phyloP scores from a whole-genome alignment of 495 filamentous ascomycete species.

The Rhypophila decipiens region DNA sequence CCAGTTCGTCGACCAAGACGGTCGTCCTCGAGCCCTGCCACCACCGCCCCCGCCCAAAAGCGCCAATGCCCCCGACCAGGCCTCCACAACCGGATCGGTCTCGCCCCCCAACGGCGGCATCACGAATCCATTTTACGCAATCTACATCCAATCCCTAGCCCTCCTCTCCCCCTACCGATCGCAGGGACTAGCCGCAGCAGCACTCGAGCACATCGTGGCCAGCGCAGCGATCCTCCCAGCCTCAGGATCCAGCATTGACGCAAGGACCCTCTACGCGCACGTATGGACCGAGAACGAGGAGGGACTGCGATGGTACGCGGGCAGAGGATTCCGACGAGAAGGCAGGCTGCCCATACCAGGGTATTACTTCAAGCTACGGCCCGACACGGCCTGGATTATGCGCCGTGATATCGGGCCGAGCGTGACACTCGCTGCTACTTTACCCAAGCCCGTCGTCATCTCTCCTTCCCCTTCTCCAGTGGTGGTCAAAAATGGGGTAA shows the following conservation, averaged over 20 bases:
- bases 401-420: conserved; percentile 32
- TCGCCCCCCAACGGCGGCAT: too few relatives aligned
- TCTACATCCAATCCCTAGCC: conserved; percentile 87
- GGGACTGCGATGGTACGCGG: conserved; percentile 76
- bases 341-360: conserved; percentile 50
- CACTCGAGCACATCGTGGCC: conserved; percentile 54
- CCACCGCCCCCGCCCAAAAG: neutral
- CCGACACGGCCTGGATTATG: conserved; percentile 73
- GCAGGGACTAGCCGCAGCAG: conserved; percentile 69
- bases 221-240: conserved; percentile 28
- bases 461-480: too few relatives aligned
- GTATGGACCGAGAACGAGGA: conserved; percentile 92
- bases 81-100: too few relatives aligned
- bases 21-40: conserved; percentile 1
- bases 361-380: conserved; percentile 82
- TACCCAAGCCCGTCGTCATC: neutral
- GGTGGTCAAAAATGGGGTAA: too few relatives aligned
- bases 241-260: conserved; percentile 36
- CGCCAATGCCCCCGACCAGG: neutral
- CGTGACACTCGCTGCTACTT: too few relatives aligned
- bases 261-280: conserved; percentile 67
- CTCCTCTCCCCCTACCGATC: conserved; percentile 77
- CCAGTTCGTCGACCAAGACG: conserved; percentile 15
- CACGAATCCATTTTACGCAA: conserved; percentile 33
- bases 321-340: conserved; percentile 63